Conservation (phyloP, 2,329 filamentous ascomycete genomes). For the Claviceps sp. region DNA sequence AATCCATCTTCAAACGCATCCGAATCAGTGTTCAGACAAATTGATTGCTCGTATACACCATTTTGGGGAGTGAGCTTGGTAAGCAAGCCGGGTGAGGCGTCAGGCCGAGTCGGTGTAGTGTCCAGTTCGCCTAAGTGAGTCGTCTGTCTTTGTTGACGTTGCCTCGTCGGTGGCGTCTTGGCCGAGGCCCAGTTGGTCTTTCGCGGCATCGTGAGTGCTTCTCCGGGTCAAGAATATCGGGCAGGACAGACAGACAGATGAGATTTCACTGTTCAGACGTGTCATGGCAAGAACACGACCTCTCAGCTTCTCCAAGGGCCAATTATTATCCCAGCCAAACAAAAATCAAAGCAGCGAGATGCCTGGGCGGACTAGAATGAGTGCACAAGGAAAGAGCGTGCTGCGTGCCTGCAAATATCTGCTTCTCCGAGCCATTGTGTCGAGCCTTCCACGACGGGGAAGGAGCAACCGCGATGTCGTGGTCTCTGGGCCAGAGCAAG, state of each 20-base stretch:
- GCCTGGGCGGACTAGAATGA: background rate
- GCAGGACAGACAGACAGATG: background rate
- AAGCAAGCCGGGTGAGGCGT: conserved; percentile 7
- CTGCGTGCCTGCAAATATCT: background rate
- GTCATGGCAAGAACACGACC: background rate
- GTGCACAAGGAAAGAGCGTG: background rate
- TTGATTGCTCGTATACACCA: background rate
- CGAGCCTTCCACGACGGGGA: background rate
- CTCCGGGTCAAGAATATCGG: background rate
- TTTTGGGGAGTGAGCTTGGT: background rate
- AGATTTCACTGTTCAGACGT: background rate
- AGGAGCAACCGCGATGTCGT: background rate
- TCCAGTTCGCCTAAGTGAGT: conserved; percentile 18
- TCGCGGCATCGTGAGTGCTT: background rate
- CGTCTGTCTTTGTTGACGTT: conserved; percentile 6
- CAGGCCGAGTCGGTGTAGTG: conserved; percentile 19
- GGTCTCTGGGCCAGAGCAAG: background rate
- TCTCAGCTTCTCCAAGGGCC: background rate
- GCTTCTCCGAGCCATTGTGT: background rate
- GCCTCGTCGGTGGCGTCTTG: conserved; percentile 5
- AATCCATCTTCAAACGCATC: conserved; percentile 13
- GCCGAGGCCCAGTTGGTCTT: background rate
- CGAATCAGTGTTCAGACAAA: background rate
- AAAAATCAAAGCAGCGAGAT: background rate
- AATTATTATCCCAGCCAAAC: background rate